These are phyloP conservation scores for Xylariaceae sp. DNA, from an alignment of 2,329 filamentous ascomycete genomes.

Conservation along the genomic window DNA sequence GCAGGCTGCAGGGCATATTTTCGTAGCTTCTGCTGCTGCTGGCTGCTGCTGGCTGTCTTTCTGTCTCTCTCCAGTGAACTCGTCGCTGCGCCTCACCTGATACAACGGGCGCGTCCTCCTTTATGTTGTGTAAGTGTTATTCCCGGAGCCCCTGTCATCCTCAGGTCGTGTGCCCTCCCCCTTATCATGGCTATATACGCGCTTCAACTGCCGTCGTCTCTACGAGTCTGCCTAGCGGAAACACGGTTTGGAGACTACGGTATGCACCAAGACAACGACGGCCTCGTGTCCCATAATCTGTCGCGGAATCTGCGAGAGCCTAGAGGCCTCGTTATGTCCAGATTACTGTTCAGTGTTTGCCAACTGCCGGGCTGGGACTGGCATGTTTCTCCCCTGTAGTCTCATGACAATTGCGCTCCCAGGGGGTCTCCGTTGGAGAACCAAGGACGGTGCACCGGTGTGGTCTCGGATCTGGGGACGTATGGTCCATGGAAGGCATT, in stretches of 20 bases:
- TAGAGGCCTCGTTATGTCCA: not conserved
- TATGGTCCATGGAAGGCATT: not conserved
- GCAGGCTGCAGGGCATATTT: not conserved
- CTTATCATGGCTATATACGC: not conserved
- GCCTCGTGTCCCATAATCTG: slow-evolving; percentile 4
- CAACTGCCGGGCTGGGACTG: not conserved
- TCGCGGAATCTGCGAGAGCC: slow-evolving; percentile 12
- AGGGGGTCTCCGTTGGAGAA: slow-evolving; percentile 1
- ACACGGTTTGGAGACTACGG: slow-evolving; percentile 4
- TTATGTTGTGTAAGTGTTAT: not conserved
- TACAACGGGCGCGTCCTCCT: slow-evolving; percentile 12
- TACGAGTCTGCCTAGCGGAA: not conserved
- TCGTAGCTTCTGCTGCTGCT: no score
- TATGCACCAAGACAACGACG: slow-evolving; percentile 13
- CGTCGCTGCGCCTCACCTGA: slow-evolving; percentile 13
- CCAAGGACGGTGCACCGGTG: not conserved
- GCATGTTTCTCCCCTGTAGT: not conserved
- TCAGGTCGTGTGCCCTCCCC: not conserved
- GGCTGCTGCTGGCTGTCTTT: no score
- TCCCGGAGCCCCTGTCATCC: slow-evolving; percentile 2
- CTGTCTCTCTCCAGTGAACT: no score
- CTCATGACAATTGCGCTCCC: not conserved
- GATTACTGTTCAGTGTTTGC: not conserved
- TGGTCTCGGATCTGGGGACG: not conserved
- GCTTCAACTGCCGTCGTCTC: not conserved